Conservation (phyloP, 2,329 filamentous ascomycete genomes). For the Aspergillus quadricinctus region DNA sequence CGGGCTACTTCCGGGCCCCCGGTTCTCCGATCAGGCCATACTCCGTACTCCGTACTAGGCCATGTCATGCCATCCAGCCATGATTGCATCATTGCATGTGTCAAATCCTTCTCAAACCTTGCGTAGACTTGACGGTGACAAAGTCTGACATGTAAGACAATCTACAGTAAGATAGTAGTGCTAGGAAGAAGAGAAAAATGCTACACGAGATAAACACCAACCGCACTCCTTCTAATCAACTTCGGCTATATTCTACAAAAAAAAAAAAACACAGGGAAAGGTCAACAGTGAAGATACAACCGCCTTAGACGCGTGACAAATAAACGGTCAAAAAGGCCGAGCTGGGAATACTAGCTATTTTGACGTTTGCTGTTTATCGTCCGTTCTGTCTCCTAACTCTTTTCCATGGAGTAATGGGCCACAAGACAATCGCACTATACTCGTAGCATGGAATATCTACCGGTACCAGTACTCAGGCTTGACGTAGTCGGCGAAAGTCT, state of each 20-base stretch:
- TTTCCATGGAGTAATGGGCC: not conserved
- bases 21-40: not conserved
- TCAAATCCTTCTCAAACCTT: not conserved
- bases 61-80: not conserved
- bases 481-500: conserved; percentile 95
- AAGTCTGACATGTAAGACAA: not conserved
- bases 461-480: conserved; percentile 87
- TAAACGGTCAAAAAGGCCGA: not conserved
- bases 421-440: conserved; percentile 12
- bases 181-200: not conserved
- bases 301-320: not conserved
- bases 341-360: not conserved
- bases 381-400: not conserved
- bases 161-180: not conserved
- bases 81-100: not conserved
- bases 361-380: not conserved
- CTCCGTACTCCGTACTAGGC: not conserved
- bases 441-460: conserved; percentile 31
- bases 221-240: conserved; percentile 21
- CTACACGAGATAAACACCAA: conserved; percentile 13
- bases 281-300: conserved; percentile 12
- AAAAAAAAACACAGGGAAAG: conserved; percentile 10
- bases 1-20: not conserved
- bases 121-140: not conserved
- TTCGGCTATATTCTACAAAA: conserved; percentile 28